Percentiles rank a stretch among this genome's conserved stretches.
phyloP scores from a whole-genome alignment of 352 stramenopile genomes.

The Globisporangium cylindrosporum region DNA sequence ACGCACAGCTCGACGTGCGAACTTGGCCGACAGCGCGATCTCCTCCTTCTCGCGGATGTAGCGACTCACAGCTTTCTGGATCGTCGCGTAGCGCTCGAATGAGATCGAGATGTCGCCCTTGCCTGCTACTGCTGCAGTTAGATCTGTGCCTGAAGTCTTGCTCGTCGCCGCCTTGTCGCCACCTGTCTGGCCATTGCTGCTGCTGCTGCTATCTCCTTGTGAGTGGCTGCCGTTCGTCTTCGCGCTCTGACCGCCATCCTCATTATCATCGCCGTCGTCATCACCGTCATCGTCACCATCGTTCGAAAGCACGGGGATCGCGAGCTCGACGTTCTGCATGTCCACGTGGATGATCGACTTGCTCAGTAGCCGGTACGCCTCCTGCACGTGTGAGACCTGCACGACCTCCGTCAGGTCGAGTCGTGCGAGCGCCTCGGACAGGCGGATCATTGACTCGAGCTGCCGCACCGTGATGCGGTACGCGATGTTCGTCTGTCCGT shows the following conservation, averaged over 20 bases:
- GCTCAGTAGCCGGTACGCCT: conserved; percentile 96
- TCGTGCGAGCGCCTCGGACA: conserved; percentile 95
- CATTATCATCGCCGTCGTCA: conserved; percentile 18
- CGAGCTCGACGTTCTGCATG: conserved; percentile 94
- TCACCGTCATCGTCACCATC: conserved; percentile 49
- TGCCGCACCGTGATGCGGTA: conserved; percentile 99
- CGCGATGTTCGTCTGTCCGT: conserved; percentile 92
- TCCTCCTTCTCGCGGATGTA: conserved; percentile 85
- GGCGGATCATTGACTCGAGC: conserved; percentile 97
- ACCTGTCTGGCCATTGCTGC: not conserved
- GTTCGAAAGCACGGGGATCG: conserved; percentile 47
- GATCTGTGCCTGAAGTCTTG: not conserved
- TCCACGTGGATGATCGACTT: conserved; percentile 99
- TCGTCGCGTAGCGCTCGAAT: conserved; percentile 79
- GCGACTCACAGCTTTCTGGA: conserved; percentile 72
- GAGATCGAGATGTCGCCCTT: conserved; percentile 47
- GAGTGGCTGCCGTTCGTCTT: conserved; percentile 9
- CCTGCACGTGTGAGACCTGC: conserved; percentile 90
- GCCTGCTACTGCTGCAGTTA: conserved; percentile 5
- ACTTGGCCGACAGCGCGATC: conserved; percentile 40
- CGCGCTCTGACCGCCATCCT: conserved; percentile 10
- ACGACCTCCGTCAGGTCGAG: conserved; percentile 95
- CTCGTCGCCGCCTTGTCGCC: conserved; percentile 1
- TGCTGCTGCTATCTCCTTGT: not conserved
- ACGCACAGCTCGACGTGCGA: conserved; percentile 38